Percentiles rank a stretch among this genome's conserved stretches.
Evolutionary conservation across 1,284 basidiomycete species (phyloP).

Genomic region (Exobasidium cylindrosporum): DNA sequence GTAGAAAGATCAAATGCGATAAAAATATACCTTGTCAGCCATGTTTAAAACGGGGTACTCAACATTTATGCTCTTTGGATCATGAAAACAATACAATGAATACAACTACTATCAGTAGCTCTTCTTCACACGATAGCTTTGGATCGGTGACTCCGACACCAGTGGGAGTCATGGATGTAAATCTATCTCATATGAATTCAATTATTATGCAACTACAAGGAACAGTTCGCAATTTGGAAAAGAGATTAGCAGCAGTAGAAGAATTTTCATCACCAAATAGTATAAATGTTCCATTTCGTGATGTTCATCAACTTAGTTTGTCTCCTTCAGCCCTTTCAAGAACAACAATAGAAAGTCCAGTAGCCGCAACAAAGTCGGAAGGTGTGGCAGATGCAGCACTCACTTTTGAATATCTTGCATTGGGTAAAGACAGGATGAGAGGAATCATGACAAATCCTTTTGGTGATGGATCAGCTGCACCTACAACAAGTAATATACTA

Average conservation of each 20-base stretch:
- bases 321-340: neutral
- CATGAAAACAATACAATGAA: too few species aligned
- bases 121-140: too few species aligned
- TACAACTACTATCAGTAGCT: too few species aligned
- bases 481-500: neutral
- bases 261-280: neutral
- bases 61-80: slow-evolving; percentile 23
- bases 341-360: neutral
- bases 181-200: neutral
- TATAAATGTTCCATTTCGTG: neutral
- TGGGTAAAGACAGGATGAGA: neutral
- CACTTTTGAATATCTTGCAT: slow-evolving; percentile 9
- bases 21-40: slow-evolving; percentile 38
- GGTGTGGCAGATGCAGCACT: slow-evolving; percentile 8
- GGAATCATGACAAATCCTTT: neutral
- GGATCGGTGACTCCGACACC: neutral
- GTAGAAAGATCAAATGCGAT: slow-evolving; percentile 40
- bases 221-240: neutral
- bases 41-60: slow-evolving; percentile 31
- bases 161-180: neutral
- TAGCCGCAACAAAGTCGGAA: neutral
- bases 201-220: neutral
- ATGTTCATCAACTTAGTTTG: neutral
- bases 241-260: neutral
- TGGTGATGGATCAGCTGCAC: neutral